phyloP scores from a whole-genome alignment of 495 filamentous ascomycete species.

The Neurospora terricola region DNA sequence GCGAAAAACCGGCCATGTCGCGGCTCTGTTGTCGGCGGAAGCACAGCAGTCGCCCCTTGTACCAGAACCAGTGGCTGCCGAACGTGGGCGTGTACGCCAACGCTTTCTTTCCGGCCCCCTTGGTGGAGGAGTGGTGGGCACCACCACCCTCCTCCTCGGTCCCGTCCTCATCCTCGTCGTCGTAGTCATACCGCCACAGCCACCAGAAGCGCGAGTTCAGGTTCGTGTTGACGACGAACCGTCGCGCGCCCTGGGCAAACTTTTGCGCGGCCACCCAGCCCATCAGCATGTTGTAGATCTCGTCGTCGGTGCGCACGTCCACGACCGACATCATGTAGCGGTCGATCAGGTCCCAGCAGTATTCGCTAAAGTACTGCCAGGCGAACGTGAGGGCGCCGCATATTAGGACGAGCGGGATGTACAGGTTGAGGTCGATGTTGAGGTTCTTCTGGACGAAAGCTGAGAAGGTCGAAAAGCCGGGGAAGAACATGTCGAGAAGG shows the following conservation, averaged over 20 bases:
- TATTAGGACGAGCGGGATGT: conserved; percentile 52
- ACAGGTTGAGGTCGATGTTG: conserved; percentile 60
- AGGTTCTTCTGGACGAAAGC: conserved; percentile 48
- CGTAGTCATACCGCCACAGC: conserved; percentile 32
- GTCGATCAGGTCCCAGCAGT: conserved; percentile 34
- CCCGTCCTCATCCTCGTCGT: conserved; percentile 39
- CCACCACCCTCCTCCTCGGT: conserved; percentile 28
- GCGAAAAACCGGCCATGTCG: conserved; percentile 17
- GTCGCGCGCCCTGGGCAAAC: conserved; percentile 45
- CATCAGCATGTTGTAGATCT: conserved; percentile 62
- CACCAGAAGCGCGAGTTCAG: conserved; percentile 39
- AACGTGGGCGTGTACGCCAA: conserved; percentile 56
- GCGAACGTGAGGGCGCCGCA: conserved; percentile 39
- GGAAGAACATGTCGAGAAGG: conserved; percentile 67
- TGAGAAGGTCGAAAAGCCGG: conserved; percentile 59
- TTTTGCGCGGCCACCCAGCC: conserved; percentile 54
- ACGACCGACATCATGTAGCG: conserved; percentile 46
- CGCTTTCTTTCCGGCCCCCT: conserved; percentile 43
- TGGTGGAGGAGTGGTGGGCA: conserved; percentile 2
- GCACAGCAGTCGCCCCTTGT: conserved; percentile 43
- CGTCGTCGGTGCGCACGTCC: conserved; percentile 56
- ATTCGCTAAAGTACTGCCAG: conserved; percentile 39
- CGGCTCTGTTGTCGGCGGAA: conserved; percentile 39
- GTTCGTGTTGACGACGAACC: conserved; percentile 54
- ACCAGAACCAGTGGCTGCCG: conserved; percentile 59